Evolutionary conservation across 2,329 filamentous ascomycete genomes (phyloP).

Genomic region (Penicillium nordicum): DNA sequence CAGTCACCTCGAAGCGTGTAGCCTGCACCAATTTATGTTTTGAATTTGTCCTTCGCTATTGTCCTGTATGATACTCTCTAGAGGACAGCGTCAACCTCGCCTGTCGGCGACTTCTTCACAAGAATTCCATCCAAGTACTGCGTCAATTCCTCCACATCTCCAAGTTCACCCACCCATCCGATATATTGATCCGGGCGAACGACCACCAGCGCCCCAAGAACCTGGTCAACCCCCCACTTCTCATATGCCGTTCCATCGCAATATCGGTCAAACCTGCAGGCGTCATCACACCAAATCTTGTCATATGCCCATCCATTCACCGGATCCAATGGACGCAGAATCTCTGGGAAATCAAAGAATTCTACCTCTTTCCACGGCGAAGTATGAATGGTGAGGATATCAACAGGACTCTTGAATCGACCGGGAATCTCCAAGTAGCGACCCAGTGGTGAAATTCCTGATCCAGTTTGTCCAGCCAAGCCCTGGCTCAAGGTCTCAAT

Average conservation of each 20-base stretch:
- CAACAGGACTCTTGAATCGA: conserved; percentile 51
- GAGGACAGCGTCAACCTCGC: background rate
- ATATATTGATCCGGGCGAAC: conserved; percentile 30
- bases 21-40: background rate
- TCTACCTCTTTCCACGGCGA: conserved; percentile 50
- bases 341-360: conserved; percentile 49
- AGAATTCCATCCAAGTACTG: conserved; percentile 25
- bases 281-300: conserved; percentile 56
- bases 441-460: conserved; percentile 38
- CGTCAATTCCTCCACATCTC: conserved; percentile 21
- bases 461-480: conserved; percentile 27
- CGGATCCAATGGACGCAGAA: conserved; percentile 49
- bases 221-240: conserved; percentile 24
- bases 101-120: background rate
- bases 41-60: background rate
- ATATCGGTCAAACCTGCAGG: conserved; percentile 20
- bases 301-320: conserved; percentile 55
- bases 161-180: conserved; percentile 28
- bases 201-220: conserved; percentile 22
- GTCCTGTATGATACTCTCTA: background rate
- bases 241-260: conserved; percentile 28
- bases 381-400: conserved; percentile 60
- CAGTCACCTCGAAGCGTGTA: no score
- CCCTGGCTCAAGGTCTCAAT: conserved; percentile 48
- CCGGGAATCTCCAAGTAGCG: conserved; percentile 38